These are phyloP conservation scores for Phytophthora aleatoria DNA, from an alignment of 352 stramenopile species.

Conservation along the genomic window DNA sequence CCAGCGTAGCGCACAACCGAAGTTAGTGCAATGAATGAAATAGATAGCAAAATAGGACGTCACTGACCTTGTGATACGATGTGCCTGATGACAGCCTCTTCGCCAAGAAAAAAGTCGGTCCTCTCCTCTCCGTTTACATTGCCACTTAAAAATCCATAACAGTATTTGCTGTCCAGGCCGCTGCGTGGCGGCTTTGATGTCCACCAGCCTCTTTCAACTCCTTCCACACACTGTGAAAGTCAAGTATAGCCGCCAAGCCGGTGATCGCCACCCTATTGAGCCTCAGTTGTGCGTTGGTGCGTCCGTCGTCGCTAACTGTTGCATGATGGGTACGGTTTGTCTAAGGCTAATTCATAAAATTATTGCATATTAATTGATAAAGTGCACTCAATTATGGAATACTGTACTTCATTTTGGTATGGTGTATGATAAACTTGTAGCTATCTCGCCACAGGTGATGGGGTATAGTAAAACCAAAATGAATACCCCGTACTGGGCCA, in stretches of 20 bases:
- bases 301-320: constrained; percentile 3
- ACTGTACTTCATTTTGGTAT: no score
- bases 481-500: no score
- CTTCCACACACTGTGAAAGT: constrained; percentile 10
- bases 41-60: background rate
- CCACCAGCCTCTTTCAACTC: constrained; percentile 9
- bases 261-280: background rate
- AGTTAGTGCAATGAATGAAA: background rate
- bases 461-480: no score
- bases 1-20: background rate
- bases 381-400: no score
- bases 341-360: no score
- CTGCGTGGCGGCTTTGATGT: constrained; percentile 5
- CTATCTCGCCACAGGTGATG: no score
- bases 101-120: constrained; percentile 1
- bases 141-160: background rate
- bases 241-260: background rate
- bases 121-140: background rate
- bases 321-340: background rate
- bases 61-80: background rate
- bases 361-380: no score
- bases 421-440: no score
- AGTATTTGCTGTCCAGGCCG: constrained; percentile 4
- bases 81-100: constrained; percentile 1
- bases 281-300: background rate